Conservation (phyloP, 2,329 filamentous ascomycete genomes). For the Monilinia fructigena region DNA sequence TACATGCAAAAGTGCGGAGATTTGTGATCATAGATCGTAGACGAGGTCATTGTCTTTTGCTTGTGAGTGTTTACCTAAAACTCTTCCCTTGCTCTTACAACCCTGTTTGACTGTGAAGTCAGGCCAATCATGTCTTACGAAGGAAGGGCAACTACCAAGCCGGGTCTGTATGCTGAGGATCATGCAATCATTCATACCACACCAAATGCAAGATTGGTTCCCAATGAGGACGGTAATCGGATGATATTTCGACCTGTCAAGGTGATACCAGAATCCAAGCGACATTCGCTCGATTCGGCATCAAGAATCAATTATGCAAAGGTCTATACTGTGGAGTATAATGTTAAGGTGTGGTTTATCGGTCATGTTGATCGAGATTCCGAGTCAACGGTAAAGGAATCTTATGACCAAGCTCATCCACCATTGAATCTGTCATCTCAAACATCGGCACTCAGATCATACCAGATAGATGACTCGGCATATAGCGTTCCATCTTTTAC, state of each 20-base stretch:
- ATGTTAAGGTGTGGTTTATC: constrained; percentile 34
- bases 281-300: constrained; percentile 23
- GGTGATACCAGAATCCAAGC: constrained; percentile 1
- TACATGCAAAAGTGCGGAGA: constrained; percentile 4
- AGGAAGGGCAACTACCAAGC: constrained; percentile 24
- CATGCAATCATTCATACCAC: constrained; percentile 22
- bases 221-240: constrained; percentile 1
- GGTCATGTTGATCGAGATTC: constrained; percentile 23
- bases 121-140: constrained; percentile 25
- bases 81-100: no score
- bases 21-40: neutral
- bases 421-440: neutral
- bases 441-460: neutral
- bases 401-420: neutral
- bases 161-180: constrained; percentile 21
- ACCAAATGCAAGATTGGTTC: neutral
- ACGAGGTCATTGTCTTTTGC: constrained; percentile 9
- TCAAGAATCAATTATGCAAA: constrained; percentile 37
- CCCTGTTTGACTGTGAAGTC: neutral
- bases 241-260: constrained; percentile 23
- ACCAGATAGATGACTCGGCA: neutral
- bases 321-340: constrained; percentile 37
- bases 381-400: neutral
- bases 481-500: neutral
- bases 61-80: neutral